Percentiles rank a stretch among this genome's conserved stretches.
These are phyloP conservation scores for Podila horticola DNA, from an alignment of 192 early-diverging fungal genomes.

Conservation along the genomic window DNA sequence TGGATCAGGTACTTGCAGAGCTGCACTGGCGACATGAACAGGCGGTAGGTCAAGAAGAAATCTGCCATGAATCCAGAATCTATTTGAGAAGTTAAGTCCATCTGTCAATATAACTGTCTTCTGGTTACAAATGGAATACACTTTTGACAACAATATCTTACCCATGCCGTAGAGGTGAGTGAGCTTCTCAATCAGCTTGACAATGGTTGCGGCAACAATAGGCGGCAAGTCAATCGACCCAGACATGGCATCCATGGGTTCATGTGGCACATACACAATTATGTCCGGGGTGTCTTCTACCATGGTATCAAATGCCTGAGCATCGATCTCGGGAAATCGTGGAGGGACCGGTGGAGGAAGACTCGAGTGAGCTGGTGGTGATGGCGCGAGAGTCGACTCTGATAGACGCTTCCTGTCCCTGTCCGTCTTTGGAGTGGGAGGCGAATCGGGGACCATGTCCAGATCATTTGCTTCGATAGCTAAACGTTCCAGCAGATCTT, in stretches of 20 bases:
- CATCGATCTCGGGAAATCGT: slow-evolving; percentile 52
- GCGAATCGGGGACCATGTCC: neutral
- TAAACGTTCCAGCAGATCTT: neutral
- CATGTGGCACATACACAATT: slow-evolving; percentile 50
- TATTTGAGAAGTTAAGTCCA: neutral
- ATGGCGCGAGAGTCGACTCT: neutral
- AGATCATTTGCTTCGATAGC: neutral
- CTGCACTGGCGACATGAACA: slow-evolving; percentile 61
- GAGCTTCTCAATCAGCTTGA: slow-evolving; percentile 65
- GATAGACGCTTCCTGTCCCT: neutral
- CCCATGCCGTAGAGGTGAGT: slow-evolving; percentile 59
- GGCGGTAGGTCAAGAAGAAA: slow-evolving; percentile 66
- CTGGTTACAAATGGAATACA: too few relatives aligned
- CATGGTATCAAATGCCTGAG: slow-evolving; percentile 52
- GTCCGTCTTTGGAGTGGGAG: neutral
- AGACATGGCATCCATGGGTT: neutral
- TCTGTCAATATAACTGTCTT: neutral
- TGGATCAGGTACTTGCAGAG: slow-evolving; percentile 64
- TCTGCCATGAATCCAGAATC: slow-evolving; percentile 61
- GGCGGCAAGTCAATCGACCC: slow-evolving; percentile 7
- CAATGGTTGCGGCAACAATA: slow-evolving; percentile 60
- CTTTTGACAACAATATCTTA: neutral
- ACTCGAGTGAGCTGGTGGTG: neutral
- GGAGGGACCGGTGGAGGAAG: slow-evolving; percentile 26
- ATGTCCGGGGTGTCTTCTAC: slow-evolving; percentile 32